Evolutionary conservation across 2,329 filamentous ascomycete species (phyloP).

Genomic region (Colletotrichum tofieldiae): DNA sequence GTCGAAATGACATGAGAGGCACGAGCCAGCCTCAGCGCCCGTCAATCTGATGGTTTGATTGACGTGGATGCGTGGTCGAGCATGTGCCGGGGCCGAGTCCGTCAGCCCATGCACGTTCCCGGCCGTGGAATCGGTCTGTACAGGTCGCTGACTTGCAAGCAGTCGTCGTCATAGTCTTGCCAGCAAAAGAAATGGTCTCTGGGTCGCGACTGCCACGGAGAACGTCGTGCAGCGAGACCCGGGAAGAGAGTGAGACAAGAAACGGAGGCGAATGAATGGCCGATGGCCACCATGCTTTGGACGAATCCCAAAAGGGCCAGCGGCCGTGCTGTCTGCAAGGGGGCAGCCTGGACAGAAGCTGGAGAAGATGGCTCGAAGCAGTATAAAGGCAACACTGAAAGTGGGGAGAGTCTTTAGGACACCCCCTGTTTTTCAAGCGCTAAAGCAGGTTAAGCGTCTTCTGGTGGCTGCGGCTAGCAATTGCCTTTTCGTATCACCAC

Average conservation of each 20-base stretch:
- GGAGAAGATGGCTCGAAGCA: conserved; percentile 35
- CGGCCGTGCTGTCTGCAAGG: conserved; percentile 24
- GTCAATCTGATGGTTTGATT: conserved; percentile 23
- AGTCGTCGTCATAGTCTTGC: conserved; percentile 4
- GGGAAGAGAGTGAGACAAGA: conserved; percentile 22
- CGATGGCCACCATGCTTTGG: conserved; percentile 12
- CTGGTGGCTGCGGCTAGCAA: conserved; percentile 31
- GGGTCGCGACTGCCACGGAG: conserved; percentile 3
- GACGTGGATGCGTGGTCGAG: conserved; percentile 22
- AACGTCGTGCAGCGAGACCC: neutral
- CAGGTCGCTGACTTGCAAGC: conserved; percentile 18
- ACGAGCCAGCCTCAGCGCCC: conserved; percentile 34
- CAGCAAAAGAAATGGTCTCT: neutral
- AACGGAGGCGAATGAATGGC: neutral
- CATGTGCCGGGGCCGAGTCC: conserved; percentile 18
- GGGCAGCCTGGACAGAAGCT: conserved; percentile 28
- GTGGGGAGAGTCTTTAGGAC: conserved; percentile 28
- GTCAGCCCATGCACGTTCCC: conserved; percentile 21
- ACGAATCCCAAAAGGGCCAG: conserved; percentile 24
- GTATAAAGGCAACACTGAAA: conserved; percentile 22
- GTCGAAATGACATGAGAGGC: conserved; percentile 17
- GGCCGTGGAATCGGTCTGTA: neutral
- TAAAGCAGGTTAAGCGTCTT: conserved; percentile 30
- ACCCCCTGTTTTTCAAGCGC: conserved; percentile 34
- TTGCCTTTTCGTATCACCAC: conserved; percentile 18